Conservation (phyloP, 768 basidiomycete species). For the Lactarius pseudohatsudake region DNA sequence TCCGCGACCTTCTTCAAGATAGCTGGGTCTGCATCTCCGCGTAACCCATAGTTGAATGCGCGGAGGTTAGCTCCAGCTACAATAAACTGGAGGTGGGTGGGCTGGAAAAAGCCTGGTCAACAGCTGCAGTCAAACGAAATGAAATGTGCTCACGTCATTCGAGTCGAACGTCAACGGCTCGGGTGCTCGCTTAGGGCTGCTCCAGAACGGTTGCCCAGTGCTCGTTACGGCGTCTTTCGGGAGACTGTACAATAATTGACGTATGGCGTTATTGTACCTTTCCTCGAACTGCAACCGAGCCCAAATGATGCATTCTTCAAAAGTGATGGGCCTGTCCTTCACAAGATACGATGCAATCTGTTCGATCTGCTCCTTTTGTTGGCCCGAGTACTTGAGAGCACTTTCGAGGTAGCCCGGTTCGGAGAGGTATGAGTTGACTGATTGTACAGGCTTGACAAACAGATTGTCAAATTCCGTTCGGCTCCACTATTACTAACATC, state of each 20-base stretch:
- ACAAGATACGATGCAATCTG: conserved; percentile 90
- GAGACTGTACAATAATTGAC: conserved; percentile 88
- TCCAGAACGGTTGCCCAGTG: conserved; percentile 98
- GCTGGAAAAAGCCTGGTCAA: conserved; percentile 44
- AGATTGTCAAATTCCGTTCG: conserved; percentile 88
- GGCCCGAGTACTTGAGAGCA: conserved; percentile 86
- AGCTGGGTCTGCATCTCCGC: conserved; percentile 77
- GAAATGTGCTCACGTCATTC: conserved; percentile 64
- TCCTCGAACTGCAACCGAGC: conserved; percentile 93
- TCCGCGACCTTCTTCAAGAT: conserved; percentile 85
- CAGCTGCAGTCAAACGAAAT: conserved; percentile 2
- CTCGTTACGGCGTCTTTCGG: conserved; percentile 92
- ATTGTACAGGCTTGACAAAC: conserved; percentile 92
- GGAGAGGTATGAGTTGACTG: conserved; percentile 94
- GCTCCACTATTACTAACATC: conserved; percentile 65
- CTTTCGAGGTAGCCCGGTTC: conserved; percentile 95
- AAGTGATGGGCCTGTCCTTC: conserved; percentile 88
- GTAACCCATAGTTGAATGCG: conserved; percentile 96
- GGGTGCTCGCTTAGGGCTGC: conserved; percentile 96
- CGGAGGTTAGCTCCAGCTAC: conserved; percentile 94
- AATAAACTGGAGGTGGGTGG: conserved; percentile 83
- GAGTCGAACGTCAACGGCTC: conserved; percentile 86
- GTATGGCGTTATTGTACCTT: conserved; percentile 90
- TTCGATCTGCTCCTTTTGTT: conserved; percentile 85
- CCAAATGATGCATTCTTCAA: conserved; percentile 98